Evolutionary conservation across 768 basidiomycete species (phyloP), one percentile per base, ranked within the genome.

Genomic region (Pulveroboletus sp.): DNA sequence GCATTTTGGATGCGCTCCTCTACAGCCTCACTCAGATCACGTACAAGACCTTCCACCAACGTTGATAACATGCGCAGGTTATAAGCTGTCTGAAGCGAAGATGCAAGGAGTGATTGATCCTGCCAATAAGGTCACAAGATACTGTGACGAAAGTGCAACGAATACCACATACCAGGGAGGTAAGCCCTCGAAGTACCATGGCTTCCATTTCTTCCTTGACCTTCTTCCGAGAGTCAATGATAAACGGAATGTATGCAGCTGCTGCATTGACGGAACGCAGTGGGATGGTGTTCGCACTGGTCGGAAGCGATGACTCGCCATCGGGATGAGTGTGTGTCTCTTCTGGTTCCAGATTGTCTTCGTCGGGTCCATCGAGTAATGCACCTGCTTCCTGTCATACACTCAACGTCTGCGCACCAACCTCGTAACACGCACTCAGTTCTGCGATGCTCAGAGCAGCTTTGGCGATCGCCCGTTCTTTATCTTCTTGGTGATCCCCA

Each of bases 371-470:
- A 47, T 80, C 77, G 11, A 85, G 67, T 36, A 85, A 66, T 17
- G 72, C 69, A 36, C 76, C 83, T 84, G 42, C 17, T 17, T 13
- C 30, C 36, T 39, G 35, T 63, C 46, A 57, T 32, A 33, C 48
- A 32, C 43, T 13, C 40, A 3, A 17, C n/a, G 3, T 13, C 11
- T 10, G 1, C 26, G 30, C 33, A 42, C 36, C 33, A 11, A 31
- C 45, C 33, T 1, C n/a, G 2, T 17, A 13, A n/a, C 27, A 72
- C 85, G 58, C 53, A 91, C 93, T 77, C 38, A 98, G 74, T 66
- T 99, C 95, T 1, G 94, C 91, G 8, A 98, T 83, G 35, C 83
- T 93, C 59, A 97, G 71, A n/a, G 94, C 95, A 2, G 95, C 94
- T 68, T 94, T 94, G 2, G 93, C 87, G 59, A 97, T 83, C 14